These are phyloP conservation scores for Stenocarpella maydis DNA, from an alignment of 2,329 filamentous ascomycete genomes.

Conservation along the genomic window DNA sequence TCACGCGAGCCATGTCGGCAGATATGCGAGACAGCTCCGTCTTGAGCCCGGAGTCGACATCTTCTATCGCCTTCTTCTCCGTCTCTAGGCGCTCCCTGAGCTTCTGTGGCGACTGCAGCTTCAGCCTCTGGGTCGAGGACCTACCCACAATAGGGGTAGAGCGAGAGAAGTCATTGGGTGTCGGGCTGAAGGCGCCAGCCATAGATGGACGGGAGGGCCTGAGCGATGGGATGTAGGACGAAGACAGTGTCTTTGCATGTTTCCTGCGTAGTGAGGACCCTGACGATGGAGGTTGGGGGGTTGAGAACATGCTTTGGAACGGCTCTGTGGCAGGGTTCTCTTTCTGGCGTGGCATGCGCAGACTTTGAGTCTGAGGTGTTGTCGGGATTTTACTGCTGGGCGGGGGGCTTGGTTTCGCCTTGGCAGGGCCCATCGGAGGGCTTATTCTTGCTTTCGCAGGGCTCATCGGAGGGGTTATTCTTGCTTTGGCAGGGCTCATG, in stretches of 20 bases:
- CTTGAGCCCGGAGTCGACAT: conserved; percentile 74
- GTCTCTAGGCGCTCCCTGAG: conserved; percentile 84
- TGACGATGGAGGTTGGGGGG: conserved; percentile 28
- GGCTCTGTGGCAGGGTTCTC: conserved; percentile 48
- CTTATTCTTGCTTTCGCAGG: conserved; percentile 38
- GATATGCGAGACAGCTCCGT: conserved; percentile 82
- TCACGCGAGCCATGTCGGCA: conserved; percentile 75
- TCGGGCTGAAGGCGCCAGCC: conserved; percentile 41
- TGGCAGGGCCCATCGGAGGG: conserved; percentile 51
- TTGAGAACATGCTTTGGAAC: conserved; percentile 29
- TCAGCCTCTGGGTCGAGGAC: conserved; percentile 58
- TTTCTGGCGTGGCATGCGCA: conserved; percentile 57
- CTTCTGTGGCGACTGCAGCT: conserved; percentile 76
- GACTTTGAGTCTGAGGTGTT: conserved; percentile 53
- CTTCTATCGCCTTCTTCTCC: conserved; percentile 78
- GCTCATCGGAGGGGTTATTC: conserved; percentile 47
- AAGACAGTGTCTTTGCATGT: conserved; percentile 61
- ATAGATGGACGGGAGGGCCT: conserved; percentile 49
- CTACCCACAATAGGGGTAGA: conserved; percentile 51
- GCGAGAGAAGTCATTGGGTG: conserved; percentile 36
- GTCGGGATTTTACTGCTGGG: conserved; percentile 55
- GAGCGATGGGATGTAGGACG: conserved; percentile 63
- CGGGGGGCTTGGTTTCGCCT: conserved; percentile 25
- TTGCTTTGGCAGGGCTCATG: not conserved
- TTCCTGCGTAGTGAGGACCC: conserved; percentile 36